Evolutionary conservation across 163 green algal genomes (phyloP).

Genomic region (Chlorella variabilis): DNA sequence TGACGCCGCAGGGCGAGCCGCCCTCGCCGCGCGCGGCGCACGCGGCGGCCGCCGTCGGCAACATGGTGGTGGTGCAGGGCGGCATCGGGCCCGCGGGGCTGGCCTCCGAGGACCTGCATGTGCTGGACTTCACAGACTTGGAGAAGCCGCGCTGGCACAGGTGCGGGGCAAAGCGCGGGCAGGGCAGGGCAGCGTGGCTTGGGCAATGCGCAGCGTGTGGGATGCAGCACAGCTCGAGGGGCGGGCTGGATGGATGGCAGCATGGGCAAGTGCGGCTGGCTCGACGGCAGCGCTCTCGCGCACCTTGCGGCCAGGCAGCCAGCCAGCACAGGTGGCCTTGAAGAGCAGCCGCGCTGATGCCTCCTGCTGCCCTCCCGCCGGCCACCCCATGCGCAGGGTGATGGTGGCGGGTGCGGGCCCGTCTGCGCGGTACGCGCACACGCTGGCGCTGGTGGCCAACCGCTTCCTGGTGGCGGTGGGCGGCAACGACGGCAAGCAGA

Average conservation of each 20-base stretch:
- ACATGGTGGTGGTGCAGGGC: conserved; percentile 98
- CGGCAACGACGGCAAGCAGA: conserved; percentile 96
- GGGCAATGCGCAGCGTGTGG: not conserved
- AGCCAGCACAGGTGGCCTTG: no score
- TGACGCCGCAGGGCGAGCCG: conserved; percentile 79
- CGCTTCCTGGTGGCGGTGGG: conserved; percentile 97
- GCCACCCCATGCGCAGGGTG: no score
- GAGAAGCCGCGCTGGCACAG: conserved; percentile 93
- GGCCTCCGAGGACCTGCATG: conserved; percentile 96
- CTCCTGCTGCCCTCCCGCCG: no score
- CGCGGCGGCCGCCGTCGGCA: conserved; percentile 96
- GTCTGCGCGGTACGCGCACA: conserved; percentile 96
- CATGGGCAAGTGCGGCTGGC: no score
- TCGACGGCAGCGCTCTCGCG: no score
- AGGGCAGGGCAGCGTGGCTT: not conserved
- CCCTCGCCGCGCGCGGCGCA: conserved; percentile 96
- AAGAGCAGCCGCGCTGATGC: no score
- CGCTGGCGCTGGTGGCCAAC: conserved; percentile 95
- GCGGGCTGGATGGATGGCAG: no score
- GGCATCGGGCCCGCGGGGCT: conserved; percentile 96
- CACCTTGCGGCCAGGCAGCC: no score
- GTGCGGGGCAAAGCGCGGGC: conserved; percentile 48
- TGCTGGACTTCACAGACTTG: conserved; percentile 96
- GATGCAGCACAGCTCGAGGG: no score
- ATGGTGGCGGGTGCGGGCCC: conserved; percentile 92